Evolutionary conservation across 1,139 yeast species (phyloP), one percentile per base, ranked within the genome.

Genomic region (Suhomyces kunorum): DNA sequence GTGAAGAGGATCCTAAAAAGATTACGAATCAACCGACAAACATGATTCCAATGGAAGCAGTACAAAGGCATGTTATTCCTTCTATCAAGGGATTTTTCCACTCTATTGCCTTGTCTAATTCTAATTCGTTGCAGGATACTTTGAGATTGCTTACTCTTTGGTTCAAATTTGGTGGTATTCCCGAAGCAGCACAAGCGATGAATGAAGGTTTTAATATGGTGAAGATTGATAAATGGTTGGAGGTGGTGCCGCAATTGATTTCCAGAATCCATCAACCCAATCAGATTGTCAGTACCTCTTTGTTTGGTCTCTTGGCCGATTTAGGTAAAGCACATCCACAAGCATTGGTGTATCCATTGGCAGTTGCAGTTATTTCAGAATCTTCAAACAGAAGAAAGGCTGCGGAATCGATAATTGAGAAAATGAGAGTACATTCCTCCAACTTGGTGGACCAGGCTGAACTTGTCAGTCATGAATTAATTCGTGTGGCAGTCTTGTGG

Each of bases 231-330:
- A 87, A 87, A 5, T 94, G 98, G 98, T 66, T 94, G 24, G 95
- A 89, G 55, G 98, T 94, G 17, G 76, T 92, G 22, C 98, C 99
- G 0, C 99, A 94, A 63, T 72, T 94, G 53, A 92, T 94, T 50
- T 89, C 98, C 0, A 86, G 97, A 46, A 92, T 94, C 49, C 98
- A 94, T 58, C 98, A 92, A 58, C 96, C 96, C 1, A 86, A 92
- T 55, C 87, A 86, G 38, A 76, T 80, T 17, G 96, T 94, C 14
- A 83, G 95, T 49, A 74, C 83, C 38, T 80, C 96, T 0, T 72
- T 94, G 42, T 80, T 88, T 53, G 87, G 90, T 0, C 67, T 94
- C 28, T 70, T 94, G 47, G 79, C 96, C 2, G 96, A 89, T 52
- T 70, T 94, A 24, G 98, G 98, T 36, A 83, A 87, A 51, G 94